Evolutionary conservation across 2,329 filamentous ascomycete genomes (phyloP).

Genomic region (Apiospora phragmitis): DNA sequence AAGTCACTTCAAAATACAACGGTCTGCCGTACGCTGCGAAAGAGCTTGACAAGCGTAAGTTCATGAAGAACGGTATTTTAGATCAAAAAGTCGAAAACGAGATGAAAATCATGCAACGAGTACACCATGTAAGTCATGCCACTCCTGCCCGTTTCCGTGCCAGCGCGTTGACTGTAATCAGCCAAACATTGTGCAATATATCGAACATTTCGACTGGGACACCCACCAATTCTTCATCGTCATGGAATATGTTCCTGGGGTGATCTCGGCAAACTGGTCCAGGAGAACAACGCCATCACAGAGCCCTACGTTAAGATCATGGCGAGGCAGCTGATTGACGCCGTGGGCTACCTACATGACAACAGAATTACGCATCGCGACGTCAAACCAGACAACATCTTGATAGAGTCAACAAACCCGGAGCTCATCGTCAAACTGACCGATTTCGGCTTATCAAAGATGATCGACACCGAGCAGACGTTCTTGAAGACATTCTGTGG

Average conservation of each 20-base stretch:
- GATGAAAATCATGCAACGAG: conserved; percentile 89
- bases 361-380: conserved; percentile 96
- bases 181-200: conserved; percentile 88
- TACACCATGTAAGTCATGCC: conserved; percentile 69
- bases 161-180: conserved; percentile 34
- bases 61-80: conserved; percentile 88
- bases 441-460: conserved; percentile 95
- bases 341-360: conserved; percentile 81
- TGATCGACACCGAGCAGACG: conserved; percentile 84
- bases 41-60: conserved; percentile 88
- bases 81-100: conserved; percentile 95
- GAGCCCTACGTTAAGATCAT: conserved; percentile 73
- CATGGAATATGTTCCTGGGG: conserved; percentile 91
- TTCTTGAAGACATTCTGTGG: conserved; percentile 97
- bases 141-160: conserved; percentile 8
- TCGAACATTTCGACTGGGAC: conserved; percentile 83
- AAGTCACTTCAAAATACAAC: conserved; percentile 81
- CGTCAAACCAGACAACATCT: conserved; percentile 97
- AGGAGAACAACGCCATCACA: conserved; percentile 58
- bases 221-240: conserved; percentile 89
- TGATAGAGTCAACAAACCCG: conserved; percentile 73
- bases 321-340: conserved; percentile 74
- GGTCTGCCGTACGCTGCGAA: conserved; percentile 88
- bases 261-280: conserved; percentile 76
- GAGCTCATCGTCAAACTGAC: conserved; percentile 81